Base-by-base conservation (phyloP, 208 protist species). In the Kentomonas sorsogonicus region DNA sequence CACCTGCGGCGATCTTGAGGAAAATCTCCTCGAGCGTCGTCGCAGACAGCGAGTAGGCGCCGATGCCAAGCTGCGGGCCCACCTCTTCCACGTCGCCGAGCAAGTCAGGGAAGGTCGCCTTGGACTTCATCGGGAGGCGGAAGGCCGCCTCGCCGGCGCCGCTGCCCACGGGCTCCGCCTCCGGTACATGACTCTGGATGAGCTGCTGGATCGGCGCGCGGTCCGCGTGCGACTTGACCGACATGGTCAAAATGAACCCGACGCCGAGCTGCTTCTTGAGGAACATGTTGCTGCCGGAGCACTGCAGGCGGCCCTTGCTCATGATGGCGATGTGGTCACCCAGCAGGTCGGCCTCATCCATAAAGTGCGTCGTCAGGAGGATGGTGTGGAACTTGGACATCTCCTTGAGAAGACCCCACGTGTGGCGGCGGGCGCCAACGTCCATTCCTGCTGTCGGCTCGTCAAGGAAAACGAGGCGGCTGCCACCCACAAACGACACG, bases 281-380 rank as follows among this genome's bases (percentile, higher is more conserved):
- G 66, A 86, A 83, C 27, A 81, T 63, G 45, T 67, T 74, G 25
- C 60, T 77, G 22, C 83, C 83, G 3, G 66, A 38, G 36, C 83
- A 90, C 65, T 83, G 69, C 33, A 91, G 53, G 0, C 60, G 33
- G 10, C 86, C 86, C 40, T 75, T 40, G 43, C 72, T 77, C 74
- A 98, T 85, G 54, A 99, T 96, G 3, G 80, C 94, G 59, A 98
- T 94, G 29, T 72, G 71, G 64, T 96, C 69, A 34, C 83, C 79
- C 20, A 98, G 78, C 3, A 94, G 52, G 65, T 99, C 97, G 0
- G 98, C 98, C 72, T 99, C 98, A 60, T 99, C 97, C 96, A 99
- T 98, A 68, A 83, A 97, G 68, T 98, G 96, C 23, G 93, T 96
- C 46, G 74, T 86, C 33, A 91, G 60, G 15, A 91, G 29, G 34